Evolutionary conservation across 2,329 filamentous ascomycete species (phyloP).

Genomic region (Aspergillus carbonarius): DNA sequence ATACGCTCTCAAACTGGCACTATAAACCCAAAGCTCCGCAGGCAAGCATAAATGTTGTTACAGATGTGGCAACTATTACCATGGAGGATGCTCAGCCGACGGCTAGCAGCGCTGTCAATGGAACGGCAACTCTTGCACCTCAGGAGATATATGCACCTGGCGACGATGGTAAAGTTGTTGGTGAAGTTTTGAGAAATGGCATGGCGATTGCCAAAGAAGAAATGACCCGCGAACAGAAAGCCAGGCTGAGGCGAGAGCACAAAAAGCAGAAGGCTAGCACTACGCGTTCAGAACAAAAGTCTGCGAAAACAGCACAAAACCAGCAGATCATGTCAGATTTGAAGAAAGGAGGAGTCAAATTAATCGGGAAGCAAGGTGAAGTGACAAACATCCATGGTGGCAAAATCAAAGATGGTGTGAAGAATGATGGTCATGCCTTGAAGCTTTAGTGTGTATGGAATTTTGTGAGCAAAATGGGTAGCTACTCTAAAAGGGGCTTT

Average conservation of each 20-base stretch:
- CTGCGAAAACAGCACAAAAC: conserved; percentile 46
- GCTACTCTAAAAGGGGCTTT: not conserved
- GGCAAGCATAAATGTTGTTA: conserved; percentile 79
- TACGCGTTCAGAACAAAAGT: conserved; percentile 46
- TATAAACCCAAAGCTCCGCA: conserved; percentile 87
- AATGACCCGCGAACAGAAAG: conserved; percentile 83
- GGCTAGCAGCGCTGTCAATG: conserved; percentile 63
- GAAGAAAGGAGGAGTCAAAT: conserved; percentile 83
- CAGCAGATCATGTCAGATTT: conserved; percentile 64
- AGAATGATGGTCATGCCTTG: conserved; percentile 31
- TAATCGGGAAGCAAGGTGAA: conserved; percentile 88
- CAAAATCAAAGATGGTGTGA: conserved; percentile 52
- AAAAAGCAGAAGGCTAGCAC: conserved; percentile 74
- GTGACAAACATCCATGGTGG: conserved; percentile 81
- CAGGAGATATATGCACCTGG: conserved; percentile 91
- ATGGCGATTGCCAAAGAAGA: conserved; percentile 78
- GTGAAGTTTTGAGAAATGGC: conserved; percentile 75
- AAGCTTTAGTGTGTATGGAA: conserved; percentile 33
- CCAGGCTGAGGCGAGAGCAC: conserved; percentile 70
- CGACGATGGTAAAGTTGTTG: conserved; percentile 59
- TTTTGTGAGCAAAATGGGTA: not conserved
- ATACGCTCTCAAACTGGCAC: conserved; percentile 88
- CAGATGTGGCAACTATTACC: conserved; percentile 84
- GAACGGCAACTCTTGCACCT: conserved; percentile 74
- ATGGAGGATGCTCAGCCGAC: conserved; percentile 96